These are phyloP conservation scores for Ashbya aceris DNA, from an alignment of 1,139 yeast species.

Conservation along the genomic window DNA sequence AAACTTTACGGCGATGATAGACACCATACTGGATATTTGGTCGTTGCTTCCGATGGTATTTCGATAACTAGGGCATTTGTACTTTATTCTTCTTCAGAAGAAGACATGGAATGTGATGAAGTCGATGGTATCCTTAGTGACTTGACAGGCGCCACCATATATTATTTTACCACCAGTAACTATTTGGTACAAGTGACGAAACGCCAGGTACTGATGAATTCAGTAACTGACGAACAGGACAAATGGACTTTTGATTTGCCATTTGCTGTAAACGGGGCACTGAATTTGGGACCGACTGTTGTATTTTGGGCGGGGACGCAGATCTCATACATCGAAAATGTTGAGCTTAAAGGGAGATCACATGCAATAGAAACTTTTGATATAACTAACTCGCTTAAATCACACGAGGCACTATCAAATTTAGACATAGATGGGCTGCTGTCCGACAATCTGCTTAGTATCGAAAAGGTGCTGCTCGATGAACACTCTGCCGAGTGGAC, in stretches of 20 bases:
- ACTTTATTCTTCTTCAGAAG: conserved; percentile 2
- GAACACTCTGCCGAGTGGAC: too few relatives aligned
- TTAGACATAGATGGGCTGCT: too few relatives aligned
- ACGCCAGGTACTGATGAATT: conserved; percentile 8
- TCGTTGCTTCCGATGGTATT: conserved; percentile 10
- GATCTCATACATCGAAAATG: background rate
- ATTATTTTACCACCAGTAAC: conserved; percentile 8
- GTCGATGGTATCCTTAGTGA: conserved; percentile 15
- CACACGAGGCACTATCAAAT: too few relatives aligned
- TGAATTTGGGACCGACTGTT: conserved; percentile 7
- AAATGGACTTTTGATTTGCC: conserved; percentile 7
- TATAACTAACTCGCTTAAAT: too few relatives aligned
- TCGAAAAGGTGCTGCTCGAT: too few relatives aligned
- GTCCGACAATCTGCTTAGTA: too few relatives aligned
- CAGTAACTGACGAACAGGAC: conserved; percentile 4
- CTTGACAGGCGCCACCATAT: conserved; percentile 8
- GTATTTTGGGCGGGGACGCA: conserved; percentile 14
- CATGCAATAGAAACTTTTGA: background rate
- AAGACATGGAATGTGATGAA: conserved; percentile 10
- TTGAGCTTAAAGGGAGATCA: background rate
- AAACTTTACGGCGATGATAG: background rate
- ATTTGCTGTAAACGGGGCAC: conserved; percentile 12
- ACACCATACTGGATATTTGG: conserved; percentile 4
- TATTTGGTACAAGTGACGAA: conserved; percentile 14
- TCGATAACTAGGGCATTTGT: conserved; percentile 8